Conservation (phyloP, 1,284 basidiomycete species). For the Thecaphora frezii region DNA sequence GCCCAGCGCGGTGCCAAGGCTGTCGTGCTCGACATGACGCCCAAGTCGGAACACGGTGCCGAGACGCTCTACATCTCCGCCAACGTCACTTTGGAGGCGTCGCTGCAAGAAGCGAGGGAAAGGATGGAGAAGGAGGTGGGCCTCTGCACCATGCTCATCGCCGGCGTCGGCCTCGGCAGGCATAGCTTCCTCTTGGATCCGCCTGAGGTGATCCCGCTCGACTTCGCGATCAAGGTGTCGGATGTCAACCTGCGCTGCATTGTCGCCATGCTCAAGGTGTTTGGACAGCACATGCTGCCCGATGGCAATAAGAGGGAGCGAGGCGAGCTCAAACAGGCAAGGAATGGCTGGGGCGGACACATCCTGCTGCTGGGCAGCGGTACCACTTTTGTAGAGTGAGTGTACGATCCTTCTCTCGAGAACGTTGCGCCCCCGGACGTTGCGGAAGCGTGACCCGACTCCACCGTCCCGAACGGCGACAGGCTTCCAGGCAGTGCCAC, state of each 20-base stretch:
- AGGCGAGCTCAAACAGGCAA: constrained; percentile 18
- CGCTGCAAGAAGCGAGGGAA: constrained; percentile 27
- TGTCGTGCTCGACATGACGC: constrained; percentile 35
- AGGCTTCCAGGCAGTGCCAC: constrained; percentile 34
- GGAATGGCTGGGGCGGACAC: constrained; percentile 42
- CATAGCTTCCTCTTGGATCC: constrained; percentile 42
- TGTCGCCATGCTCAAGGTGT: constrained; percentile 36
- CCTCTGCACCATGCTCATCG: constrained; percentile 36
- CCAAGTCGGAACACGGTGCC: constrained; percentile 29
- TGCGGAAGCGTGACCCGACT: not conserved
- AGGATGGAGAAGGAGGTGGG: constrained; percentile 34
- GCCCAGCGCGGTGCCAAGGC: constrained; percentile 34
- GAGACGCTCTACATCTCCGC: constrained; percentile 36
- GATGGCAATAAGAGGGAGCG: constrained; percentile 31
- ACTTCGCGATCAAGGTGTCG: constrained; percentile 21
- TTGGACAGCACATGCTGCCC: constrained; percentile 43
- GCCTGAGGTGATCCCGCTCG: constrained; percentile 31
- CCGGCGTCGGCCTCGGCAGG: constrained; percentile 34
- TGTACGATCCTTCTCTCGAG: too few relatives aligned
- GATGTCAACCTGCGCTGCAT: constrained; percentile 44
- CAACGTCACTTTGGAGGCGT: constrained; percentile 41
- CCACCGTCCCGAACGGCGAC: constrained; percentile 3
- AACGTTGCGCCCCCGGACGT: too few relatives aligned
- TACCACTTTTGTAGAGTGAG: constrained; percentile 32
- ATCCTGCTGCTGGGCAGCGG: constrained; percentile 43